Conservation (phyloP, 331 rosid species). For the Erythrophleum ivorense region DNA sequence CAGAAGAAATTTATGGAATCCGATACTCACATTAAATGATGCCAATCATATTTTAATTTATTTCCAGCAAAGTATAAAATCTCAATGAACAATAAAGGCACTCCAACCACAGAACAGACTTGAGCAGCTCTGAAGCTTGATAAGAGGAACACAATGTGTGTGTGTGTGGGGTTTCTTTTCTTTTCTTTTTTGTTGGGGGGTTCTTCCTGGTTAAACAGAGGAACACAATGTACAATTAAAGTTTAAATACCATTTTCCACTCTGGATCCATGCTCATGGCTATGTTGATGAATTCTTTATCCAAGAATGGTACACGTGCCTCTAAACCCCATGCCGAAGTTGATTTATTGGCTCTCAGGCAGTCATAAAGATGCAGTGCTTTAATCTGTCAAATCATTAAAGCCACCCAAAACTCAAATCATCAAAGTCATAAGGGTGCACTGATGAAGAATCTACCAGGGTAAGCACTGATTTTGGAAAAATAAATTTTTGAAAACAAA, state of each 20-base stretch:
- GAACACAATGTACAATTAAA: slow-evolving; percentile 2
- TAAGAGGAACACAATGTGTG: too few species aligned
- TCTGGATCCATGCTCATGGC: slow-evolving; percentile 95
- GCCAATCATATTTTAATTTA: not conserved
- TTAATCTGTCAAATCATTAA: slow-evolving; percentile 67
- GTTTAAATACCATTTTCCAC: slow-evolving; percentile 81
- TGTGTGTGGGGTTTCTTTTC: too few species aligned
- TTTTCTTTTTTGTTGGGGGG: too few species aligned
- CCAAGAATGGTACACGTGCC: slow-evolving; percentile 98
- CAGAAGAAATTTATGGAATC: not conserved
- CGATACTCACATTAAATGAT: not conserved
- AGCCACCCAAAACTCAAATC: slow-evolving; percentile 29
- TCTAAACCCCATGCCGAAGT: slow-evolving; percentile 99
- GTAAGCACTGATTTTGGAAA: slow-evolving; percentile 17
- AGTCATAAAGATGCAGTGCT: slow-evolving; percentile 94
- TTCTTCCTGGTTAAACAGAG: not conserved
- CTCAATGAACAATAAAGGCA: too few species aligned
- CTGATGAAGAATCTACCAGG: not conserved
- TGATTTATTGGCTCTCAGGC: slow-evolving; percentile 94
- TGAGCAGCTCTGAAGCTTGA: too few species aligned
- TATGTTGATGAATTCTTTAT: slow-evolving; percentile 71
- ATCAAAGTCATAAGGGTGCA: slow-evolving; percentile 25
- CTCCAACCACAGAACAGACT: too few species aligned
- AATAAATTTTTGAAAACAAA: not conserved
- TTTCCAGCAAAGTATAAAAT: too few species aligned